Percentiles rank a stretch among this genome's conserved stretches.
Conservation (phyloP, 2,329 filamentous ascomycete genomes). For the Talaromyces islandicus region DNA sequence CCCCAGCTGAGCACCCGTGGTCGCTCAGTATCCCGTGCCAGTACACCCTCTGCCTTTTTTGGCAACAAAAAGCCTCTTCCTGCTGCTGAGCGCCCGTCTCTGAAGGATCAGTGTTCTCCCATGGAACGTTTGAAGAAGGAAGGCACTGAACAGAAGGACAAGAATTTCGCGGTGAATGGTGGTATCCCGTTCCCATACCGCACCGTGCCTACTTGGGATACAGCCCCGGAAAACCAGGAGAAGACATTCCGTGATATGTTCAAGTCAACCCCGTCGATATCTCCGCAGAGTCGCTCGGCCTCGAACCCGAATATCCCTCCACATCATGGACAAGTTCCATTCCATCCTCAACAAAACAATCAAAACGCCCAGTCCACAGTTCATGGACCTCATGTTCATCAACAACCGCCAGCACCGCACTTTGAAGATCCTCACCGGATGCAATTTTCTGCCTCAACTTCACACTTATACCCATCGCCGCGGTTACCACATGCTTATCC, state of each 20-base stretch:
- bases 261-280: constrained; percentile 61
- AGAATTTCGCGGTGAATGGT: constrained; percentile 68
- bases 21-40: constrained; percentile 40
- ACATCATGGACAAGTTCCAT: constrained; percentile 77
- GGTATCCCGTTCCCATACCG: constrained; percentile 81
- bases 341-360: constrained; percentile 70
- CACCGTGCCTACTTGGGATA: constrained; percentile 79
- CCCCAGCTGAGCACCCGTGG: constrained; percentile 58
- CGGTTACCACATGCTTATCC: constrained; percentile 67
- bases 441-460: constrained; percentile 74
- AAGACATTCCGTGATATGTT: constrained; percentile 77
- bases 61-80: constrained; percentile 67
- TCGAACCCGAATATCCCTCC: constrained; percentile 64
- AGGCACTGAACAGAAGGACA: constrained; percentile 43
- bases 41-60: constrained; percentile 51
- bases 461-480: constrained; percentile 80
- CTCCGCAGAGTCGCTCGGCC: constrained; percentile 60
- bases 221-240: constrained; percentile 62
- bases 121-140: constrained; percentile 68
- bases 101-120: constrained; percentile 54
- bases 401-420: constrained; percentile 67
- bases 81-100: constrained; percentile 48
- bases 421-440: constrained; percentile 80
- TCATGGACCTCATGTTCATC: constrained; percentile 71
- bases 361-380: constrained; percentile 64